These are phyloP conservation scores for Ruellia speciosa DNA, from an alignment of 305 asterid genomes.

Conservation along the genomic window DNA sequence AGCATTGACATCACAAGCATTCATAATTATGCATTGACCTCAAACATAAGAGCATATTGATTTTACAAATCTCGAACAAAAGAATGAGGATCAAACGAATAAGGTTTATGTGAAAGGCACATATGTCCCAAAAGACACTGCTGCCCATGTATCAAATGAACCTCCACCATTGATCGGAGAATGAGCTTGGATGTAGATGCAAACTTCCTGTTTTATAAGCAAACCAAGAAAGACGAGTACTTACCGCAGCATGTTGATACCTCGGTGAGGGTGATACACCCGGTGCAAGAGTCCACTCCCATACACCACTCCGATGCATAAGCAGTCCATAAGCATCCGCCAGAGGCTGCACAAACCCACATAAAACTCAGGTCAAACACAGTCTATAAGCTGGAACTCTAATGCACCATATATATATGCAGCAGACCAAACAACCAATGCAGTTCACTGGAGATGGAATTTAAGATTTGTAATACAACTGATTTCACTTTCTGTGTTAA, in stretches of 20 bases:
- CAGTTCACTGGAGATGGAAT: constrained; percentile 14
- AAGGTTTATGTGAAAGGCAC: neutral
- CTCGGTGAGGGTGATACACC: constrained; percentile 96
- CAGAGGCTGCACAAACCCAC: constrained; percentile 58
- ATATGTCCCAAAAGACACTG: neutral
- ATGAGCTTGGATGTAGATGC: neutral
- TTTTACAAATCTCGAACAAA: neutral
- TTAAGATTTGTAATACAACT: neutral
- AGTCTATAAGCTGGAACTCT: neutral
- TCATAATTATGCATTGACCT: too few relatives aligned
- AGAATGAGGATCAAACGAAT: neutral
- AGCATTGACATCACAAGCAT: neutral
- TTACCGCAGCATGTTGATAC: constrained; percentile 98
- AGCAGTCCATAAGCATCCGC: constrained; percentile 98
- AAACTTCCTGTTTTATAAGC: neutral
- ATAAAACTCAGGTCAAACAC: constrained; percentile 23
- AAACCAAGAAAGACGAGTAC: constrained; percentile 16
- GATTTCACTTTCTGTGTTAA: constrained; percentile 9
- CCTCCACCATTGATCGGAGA: neutral
- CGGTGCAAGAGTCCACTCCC: constrained; percentile 99
- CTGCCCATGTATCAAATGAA: neutral
- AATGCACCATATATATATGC: neutral
- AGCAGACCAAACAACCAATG: constrained; percentile 11
- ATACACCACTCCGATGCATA: constrained; percentile 94
- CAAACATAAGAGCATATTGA: neutral